Evolutionary conservation across 169 alveolate species (phyloP), one percentile per base, ranked within the genome.

Genomic region (Plasmodium gonderi): DNA sequence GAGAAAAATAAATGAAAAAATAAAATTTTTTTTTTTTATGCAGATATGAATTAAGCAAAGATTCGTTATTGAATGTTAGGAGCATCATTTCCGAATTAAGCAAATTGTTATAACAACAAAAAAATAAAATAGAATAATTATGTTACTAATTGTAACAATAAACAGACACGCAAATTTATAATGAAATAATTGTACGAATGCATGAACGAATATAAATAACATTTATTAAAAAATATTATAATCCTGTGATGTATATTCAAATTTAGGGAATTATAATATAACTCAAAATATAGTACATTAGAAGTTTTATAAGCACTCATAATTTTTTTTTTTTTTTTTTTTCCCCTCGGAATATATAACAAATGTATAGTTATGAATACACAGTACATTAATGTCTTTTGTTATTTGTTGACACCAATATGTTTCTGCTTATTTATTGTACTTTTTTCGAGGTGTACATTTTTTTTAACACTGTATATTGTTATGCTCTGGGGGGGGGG

Each of bases 41-140:
- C 64, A 82, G 92, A 68, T 82, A 82, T 33, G 92, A 82, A 69
- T 45, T 82, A 69, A 47, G 76, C 36, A 31, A 40, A 5, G 23
- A 47, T 82, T 31, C 82, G 40, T 23, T 82, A 31, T 20, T 44
- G 51, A 36, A 23, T 26, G 76, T 82, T 67, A 82, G 33, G 40
- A 82, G 20, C 29, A 82, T 82, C 38, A 68, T 82, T 82, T 31
- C 33, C 42, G 82, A 82, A 69, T 69, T 82, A 33, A 47, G 42
- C 74, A 82, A 69, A 3, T 45, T 69, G 51, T 68, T 82, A 40
- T 82, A 33, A 68, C 31, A 47, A 79, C 31, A 82, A 82, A 11
- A 68, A 8, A 60, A 23, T 3, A 69, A 69, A 49, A 33, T 80
- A 26, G 38, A 20, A 45, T n/a, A n/a, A n/a, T n/a, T n/a, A n/a